A percentile compares a stretch with the other conserved stretches of the same genome.
Conservation (phyloP, 176 grass and related monocot species). For the Paspalum vaginatum region DNA sequence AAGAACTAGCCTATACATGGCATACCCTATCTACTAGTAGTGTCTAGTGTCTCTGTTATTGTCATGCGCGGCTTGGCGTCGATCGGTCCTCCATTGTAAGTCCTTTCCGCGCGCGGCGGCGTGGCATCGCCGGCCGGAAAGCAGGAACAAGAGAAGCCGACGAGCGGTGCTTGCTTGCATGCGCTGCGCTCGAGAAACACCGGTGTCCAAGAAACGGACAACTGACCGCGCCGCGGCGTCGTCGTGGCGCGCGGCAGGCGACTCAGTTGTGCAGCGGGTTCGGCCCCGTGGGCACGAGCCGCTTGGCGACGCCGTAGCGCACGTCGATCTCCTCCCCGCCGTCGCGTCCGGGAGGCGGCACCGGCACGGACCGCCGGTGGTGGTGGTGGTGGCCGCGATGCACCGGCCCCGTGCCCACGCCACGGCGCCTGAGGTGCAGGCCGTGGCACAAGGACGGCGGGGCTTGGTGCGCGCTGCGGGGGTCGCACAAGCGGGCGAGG, state of each 20-base stretch:
- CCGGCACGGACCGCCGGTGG: not conserved
- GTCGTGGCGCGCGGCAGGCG: not conserved
- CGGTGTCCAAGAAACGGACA: conserved; percentile 49
- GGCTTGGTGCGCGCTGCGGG: conserved; percentile 9
- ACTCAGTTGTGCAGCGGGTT: conserved; percentile 93
- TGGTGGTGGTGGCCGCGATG: not conserved
- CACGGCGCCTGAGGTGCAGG: conserved; percentile 24
- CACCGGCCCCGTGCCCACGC: not conserved
- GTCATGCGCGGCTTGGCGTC: conserved; percentile 37
- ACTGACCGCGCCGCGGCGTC: conserved; percentile 34
- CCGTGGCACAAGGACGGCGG: conserved; percentile 53
- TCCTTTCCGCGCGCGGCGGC: conserved; percentile 55
- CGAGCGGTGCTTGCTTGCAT: conserved; percentile 17
- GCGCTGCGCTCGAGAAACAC: conserved; percentile 14
- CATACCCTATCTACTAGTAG: conserved; percentile 3
- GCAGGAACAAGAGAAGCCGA: conserved; percentile 85
- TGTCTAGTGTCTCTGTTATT: conserved; percentile 47
- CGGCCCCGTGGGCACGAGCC: conserved; percentile 79
- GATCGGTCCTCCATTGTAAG: conserved; percentile 84
- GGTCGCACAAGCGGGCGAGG: conserved; percentile 44
- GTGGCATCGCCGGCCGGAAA: conserved; percentile 50
- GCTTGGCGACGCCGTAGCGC: conserved; percentile 75
- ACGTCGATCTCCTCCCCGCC: conserved; percentile 63
- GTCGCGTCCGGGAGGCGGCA: conserved; percentile 44
- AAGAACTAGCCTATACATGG: conserved; percentile 30